Conservation (phyloP, 1,139 yeast species). For the Magnusiomyces suaveolens region DNA sequence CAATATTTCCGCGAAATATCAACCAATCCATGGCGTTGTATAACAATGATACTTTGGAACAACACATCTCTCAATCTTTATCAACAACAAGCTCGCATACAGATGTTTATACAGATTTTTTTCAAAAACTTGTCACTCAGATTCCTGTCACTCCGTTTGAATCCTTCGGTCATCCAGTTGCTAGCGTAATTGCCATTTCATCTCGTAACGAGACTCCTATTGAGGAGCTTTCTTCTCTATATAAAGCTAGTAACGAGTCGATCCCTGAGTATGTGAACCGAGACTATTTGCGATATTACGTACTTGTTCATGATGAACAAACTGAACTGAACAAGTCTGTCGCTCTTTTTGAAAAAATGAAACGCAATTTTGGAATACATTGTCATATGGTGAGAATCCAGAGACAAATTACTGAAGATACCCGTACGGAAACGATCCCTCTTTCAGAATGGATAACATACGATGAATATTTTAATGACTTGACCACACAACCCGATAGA, state of each 20-base stretch:
- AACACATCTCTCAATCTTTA: constrained; percentile 19
- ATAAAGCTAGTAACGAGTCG: constrained; percentile 27
- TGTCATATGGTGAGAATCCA: constrained; percentile 29
- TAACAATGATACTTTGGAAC: background rate
- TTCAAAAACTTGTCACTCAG: constrained; percentile 53
- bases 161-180: constrained; percentile 80
- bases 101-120: constrained; percentile 48
- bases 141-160: constrained; percentile 69
- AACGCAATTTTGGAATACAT: constrained; percentile 31
- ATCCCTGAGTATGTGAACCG: constrained; percentile 31
- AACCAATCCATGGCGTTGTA: constrained; percentile 2
- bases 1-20: background rate
- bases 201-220: constrained; percentile 39
- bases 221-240: constrained; percentile 36
- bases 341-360: constrained; percentile 30
- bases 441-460: constrained; percentile 8
- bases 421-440: constrained; percentile 4
- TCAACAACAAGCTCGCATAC: constrained; percentile 25
- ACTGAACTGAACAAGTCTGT: constrained; percentile 26
- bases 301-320: constrained; percentile 34
- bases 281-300: constrained; percentile 33
- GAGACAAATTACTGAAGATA: constrained; percentile 10
- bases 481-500: background rate
- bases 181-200: constrained; percentile 62
- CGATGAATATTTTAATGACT: background rate